Base-by-base conservation (phyloP, 768 basidiomycete species). In the Termitomyces titanicus region DNA sequence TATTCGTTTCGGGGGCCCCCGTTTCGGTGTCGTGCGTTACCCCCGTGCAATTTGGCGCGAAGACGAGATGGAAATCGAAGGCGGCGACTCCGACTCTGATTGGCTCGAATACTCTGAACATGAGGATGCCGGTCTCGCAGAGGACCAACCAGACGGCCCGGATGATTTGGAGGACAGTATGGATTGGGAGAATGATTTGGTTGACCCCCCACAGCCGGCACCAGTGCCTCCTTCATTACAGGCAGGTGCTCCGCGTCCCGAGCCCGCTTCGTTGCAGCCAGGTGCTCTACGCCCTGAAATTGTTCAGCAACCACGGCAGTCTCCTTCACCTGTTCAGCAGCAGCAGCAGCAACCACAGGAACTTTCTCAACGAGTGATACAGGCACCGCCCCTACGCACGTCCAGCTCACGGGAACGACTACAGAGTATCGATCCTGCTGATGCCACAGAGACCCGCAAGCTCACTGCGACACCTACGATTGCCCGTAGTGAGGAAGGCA, bases 21-120 rank as follows among this genome's bases (percentile, higher is more conserved):
- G 55, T 5, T 79, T 86, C 44, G 79, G 74, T 22, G 83, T 90
- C 0, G 82, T 86, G 64, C 80, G 88, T 20, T 94, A 92, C 63
- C 85, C 88, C 0, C 91, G 90, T 1, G 86, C 89, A 0, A 85
- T 93, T 17, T 93, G 88, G 88, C 81, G 88, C 1, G 87, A 82
- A 42, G 77, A 77, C 59, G 85, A 86, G n/a, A 79, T 85, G 29
- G 80, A 81, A 27, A 76, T 74, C 3, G 86, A 85, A 51, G 88
- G 82, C 79, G 84, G 84, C 47, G 89, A 84, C 79, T 84, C 86
- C 51, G 80, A 82, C 0, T 24, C 31, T 0, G 55, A 56, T 15
- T 56, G 55, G 55, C 11, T 56, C 31, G 86, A 83, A 12, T 81
- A 77, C 3, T 89, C 88, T 58, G 81, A 86, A 55, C 86, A 84